Conservation (phyloP, 2,329 filamentous ascomycete species). For the Helminthosporium solani region DNA sequence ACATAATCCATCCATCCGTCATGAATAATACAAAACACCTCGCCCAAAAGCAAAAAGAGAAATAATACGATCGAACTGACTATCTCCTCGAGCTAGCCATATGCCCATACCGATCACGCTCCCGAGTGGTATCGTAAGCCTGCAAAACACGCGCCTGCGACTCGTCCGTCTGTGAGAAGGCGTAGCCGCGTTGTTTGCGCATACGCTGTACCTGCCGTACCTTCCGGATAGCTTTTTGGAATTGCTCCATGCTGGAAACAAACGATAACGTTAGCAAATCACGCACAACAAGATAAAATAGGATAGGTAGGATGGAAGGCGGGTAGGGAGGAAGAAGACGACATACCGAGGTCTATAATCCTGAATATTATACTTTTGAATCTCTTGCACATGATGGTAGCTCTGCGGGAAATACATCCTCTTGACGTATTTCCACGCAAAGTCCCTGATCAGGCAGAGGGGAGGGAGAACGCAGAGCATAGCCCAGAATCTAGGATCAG, state of each 20-base stretch:
- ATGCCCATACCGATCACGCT: constrained; percentile 90
- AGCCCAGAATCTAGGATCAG: constrained; percentile 84
- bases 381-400: constrained; percentile 98
- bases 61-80: constrained; percentile 13
- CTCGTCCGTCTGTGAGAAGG: constrained; percentile 96
- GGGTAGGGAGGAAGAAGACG: neutral
- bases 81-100: constrained; percentile 67
- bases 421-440: constrained; percentile 96
- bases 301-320: neutral
- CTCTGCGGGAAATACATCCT: constrained; percentile 95
- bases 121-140: constrained; percentile 94
- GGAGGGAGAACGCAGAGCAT: constrained; percentile 79
- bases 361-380: constrained; percentile 99
- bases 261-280: constrained; percentile 4
- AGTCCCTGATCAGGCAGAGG: constrained; percentile 82
- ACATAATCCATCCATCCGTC: too few relatives aligned
- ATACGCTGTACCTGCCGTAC: constrained; percentile 97
- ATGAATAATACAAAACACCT: too few relatives aligned
- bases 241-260: constrained; percentile 87
- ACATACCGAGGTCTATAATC: constrained; percentile 91
- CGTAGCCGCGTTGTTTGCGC: constrained; percentile 98
- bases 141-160: constrained; percentile 92
- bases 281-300: neutral
- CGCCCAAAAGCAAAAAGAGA: too few relatives aligned
- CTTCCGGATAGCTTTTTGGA: constrained; percentile 98